phyloP scores from a whole-genome alignment of 257 asterid species.

The Scutellaria minor region DNA sequence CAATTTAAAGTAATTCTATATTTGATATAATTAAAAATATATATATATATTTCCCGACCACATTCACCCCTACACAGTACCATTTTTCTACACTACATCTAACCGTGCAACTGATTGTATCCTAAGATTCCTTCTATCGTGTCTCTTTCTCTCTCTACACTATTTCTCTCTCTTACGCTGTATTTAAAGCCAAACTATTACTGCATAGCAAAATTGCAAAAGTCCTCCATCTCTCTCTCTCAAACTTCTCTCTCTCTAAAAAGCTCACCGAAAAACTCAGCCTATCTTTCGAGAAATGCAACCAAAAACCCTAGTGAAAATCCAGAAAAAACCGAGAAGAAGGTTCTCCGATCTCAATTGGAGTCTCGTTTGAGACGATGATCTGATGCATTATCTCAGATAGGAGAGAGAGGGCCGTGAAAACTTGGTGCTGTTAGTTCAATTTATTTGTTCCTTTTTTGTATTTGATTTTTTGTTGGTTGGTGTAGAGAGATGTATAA shows the following conservation, averaged over 20 bases:
- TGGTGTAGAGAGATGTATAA: conserved; percentile 60
- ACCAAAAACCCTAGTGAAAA: conserved; percentile 48
- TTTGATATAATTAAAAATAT: no score
- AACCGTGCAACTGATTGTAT: conserved; percentile 39
- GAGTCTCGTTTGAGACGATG: conserved; percentile 30
- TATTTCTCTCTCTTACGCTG: conserved; percentile 35
- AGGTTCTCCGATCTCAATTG: conserved; percentile 42
- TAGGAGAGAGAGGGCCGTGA: conserved; percentile 22
- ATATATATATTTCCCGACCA: neutral
- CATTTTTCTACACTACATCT: conserved; percentile 12
- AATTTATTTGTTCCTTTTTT: conserved; percentile 21
- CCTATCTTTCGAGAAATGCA: conserved; percentile 39
- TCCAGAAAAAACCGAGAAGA: conserved; percentile 18
- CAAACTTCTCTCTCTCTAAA: conserved; percentile 38
- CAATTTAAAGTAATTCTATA: no score
- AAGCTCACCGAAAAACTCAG: conserved; percentile 39
- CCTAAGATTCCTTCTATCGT: conserved; percentile 33
- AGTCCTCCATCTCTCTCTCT: conserved; percentile 37
- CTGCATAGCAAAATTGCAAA: conserved; percentile 44
- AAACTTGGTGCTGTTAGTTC: conserved; percentile 30
- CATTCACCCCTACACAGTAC: neutral
- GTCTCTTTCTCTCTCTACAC: conserved; percentile 30
- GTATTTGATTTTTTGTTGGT: conserved; percentile 20
- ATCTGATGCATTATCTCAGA: conserved; percentile 42
- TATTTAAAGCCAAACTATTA: conserved; percentile 41